These are phyloP conservation scores for Sequoiadendron giganteum DNA, from an alignment of 75 land plant species.

Conservation along the genomic window DNA sequence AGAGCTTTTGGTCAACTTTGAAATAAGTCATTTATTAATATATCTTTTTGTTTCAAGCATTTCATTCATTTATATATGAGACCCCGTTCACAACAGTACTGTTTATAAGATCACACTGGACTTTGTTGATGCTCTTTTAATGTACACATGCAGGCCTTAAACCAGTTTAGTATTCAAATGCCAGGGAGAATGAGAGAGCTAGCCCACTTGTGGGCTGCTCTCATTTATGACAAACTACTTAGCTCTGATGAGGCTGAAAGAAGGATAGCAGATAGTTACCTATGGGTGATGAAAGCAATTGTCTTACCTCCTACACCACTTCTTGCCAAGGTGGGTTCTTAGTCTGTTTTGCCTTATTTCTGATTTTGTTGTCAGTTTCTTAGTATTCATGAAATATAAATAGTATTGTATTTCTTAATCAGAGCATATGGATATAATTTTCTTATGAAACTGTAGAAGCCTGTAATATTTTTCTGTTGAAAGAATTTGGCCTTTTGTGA, in stretches of 20 bases:
- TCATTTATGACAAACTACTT: conserved; percentile 9
- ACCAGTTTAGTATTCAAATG: background rate
- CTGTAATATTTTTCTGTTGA: background rate
- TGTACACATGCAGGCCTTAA: conserved; percentile 2
- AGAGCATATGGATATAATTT: background rate
- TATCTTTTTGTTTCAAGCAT: background rate
- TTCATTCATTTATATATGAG: no score
- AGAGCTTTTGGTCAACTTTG: background rate
- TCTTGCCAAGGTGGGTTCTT: conserved; percentile 10
- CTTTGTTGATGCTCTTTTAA: background rate
- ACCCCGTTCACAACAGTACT: background rate
- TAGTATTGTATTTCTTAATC: background rate
- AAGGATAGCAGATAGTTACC: background rate
- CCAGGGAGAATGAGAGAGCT: conserved; percentile 7
- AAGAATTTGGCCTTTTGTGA: background rate
- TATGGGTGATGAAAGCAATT: background rate
- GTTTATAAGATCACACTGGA: background rate
- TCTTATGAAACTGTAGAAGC: background rate
- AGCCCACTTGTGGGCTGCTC: conserved; percentile 7
- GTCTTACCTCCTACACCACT: conserved; percentile 5
- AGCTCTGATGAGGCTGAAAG: background rate
- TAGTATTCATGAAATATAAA: background rate
- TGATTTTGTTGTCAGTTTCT: background rate
- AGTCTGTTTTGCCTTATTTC: background rate
- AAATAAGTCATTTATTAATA: background rate